Evolutionary conservation across 139 green algal genomes (phyloP), one percentile per base, ranked within the genome.

Genomic region (Deuterostichococcus epilithicus): DNA sequence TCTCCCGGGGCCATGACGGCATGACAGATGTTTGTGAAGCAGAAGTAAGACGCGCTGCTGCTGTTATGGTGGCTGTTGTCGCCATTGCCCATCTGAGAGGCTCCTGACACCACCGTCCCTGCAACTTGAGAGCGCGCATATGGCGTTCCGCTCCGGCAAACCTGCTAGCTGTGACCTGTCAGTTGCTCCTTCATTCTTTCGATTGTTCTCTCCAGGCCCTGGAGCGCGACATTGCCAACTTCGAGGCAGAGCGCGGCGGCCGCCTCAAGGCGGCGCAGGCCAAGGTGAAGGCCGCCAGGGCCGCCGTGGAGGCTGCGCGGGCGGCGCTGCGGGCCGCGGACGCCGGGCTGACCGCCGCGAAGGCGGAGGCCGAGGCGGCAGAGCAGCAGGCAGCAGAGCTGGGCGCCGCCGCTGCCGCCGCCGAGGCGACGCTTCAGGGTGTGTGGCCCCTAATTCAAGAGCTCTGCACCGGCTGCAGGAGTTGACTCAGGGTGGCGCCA

Each of bases 211-310:
- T 82, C 66, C 82, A 93, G 86, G 45, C 66, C 23, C 81, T 97
- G 73, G 86, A 96, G 77, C 78, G 84, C 30, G 84, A 96, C 76
- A 94, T 97, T 22, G 82, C 83, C 65, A 87, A 92, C 68, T 94
- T 97, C 82, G 85, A 76, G 13, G 91, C 92, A 79, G 90, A 97
- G 58, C 85, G 83, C 13, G 90, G 90, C 30, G 80, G 86, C 42
- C 83, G 76, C 45, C 78, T 94, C 65, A 93, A 95, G 74, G 84
- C 78, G 0, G 88, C 90, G 22, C 80, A 94, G 77, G 82, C 83
- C 25, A 94, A 92, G 84, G 58, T 97, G 20, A 92, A 94, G 73
- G 80, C 81, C 3, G 89, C 91, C 63, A 94, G 95, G 85, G 68
- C 79, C 26, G 77, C 33, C 8, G 78, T 91, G 10, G 88, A 91